Evolutionary conservation across 2,329 filamentous ascomycete genomes (phyloP).

Genomic region (Alternaria postmessia): DNA sequence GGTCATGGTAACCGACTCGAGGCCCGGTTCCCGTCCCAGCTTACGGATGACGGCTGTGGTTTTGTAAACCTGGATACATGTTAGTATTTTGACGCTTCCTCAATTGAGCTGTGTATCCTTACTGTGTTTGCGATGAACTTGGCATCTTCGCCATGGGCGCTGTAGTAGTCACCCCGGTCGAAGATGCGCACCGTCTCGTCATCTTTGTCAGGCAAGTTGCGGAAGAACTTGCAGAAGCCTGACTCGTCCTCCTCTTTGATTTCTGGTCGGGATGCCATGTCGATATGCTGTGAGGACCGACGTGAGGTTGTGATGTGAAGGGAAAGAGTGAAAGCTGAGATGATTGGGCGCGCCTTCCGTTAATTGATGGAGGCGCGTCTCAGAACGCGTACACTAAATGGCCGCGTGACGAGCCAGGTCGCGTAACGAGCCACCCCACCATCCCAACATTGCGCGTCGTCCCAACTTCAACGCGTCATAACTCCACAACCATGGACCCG

Average conservation of each 20-base stretch:
- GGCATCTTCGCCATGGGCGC: slow-evolving; percentile 87
- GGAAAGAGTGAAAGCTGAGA: neutral
- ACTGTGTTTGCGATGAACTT: slow-evolving; percentile 82
- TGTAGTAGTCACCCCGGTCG: slow-evolving; percentile 94
- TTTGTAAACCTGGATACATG: slow-evolving; percentile 78
- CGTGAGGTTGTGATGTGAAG: neutral
- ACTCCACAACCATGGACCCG: too few species aligned
- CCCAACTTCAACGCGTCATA: too few species aligned
- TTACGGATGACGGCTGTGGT: slow-evolving; percentile 94
- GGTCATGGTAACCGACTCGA: slow-evolving; percentile 95
- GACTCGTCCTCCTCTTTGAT: slow-evolving; percentile 89
- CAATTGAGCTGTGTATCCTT: slow-evolving; percentile 32
- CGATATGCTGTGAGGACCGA: neutral
- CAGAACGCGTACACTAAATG: too few species aligned
- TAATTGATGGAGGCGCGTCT: slow-evolving; percentile 13
- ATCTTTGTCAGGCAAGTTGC: slow-evolving; percentile 75
- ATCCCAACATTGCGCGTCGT: too few species aligned
- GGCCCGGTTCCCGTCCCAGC: slow-evolving; percentile 81
- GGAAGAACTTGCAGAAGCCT: slow-evolving; percentile 97
- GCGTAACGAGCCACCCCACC: too few species aligned
- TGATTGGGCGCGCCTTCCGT: slow-evolving; percentile 11
- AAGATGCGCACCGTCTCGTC: slow-evolving; percentile 87
- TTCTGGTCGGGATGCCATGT: slow-evolving; percentile 65
- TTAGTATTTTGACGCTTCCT: neutral
- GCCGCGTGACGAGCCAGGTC: too few species aligned